phyloP scores from a whole-genome alignment of 2,329 filamentous ascomycete genomes.

The Pseudogymnoascus sp. region DNA sequence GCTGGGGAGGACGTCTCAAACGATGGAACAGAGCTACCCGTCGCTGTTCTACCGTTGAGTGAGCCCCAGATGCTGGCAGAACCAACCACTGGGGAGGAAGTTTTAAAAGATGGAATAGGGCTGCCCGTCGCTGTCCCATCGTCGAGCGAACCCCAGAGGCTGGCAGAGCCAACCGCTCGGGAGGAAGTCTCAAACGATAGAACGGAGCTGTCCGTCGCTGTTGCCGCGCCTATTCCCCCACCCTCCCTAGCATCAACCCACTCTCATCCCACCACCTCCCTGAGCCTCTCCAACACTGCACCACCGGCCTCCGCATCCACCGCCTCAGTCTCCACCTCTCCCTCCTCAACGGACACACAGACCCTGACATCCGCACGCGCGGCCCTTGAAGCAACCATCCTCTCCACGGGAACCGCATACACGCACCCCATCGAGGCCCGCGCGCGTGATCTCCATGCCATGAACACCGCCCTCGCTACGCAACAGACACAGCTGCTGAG shows the following conservation, averaged over 20 bases:
- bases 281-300: slow-evolving; percentile 5
- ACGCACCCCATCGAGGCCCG: slow-evolving; percentile 62
- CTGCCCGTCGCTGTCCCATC: neutral
- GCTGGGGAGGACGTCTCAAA: neutral
- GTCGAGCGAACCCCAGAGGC: neutral
- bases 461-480: slow-evolving; percentile 55
- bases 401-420: slow-evolving; percentile 57
- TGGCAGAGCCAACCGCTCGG: neutral
- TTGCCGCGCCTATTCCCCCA: neutral
- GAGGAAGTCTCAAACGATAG: neutral
- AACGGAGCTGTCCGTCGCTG: neutral
- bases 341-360: slow-evolving; percentile 24
- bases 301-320: slow-evolving; percentile 10
- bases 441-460: slow-evolving; percentile 61
- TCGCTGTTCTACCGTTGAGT: neutral
- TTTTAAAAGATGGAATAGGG: neutral
- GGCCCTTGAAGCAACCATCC: slow-evolving; percentile 48
- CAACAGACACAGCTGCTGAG: slow-evolving; percentile 61
- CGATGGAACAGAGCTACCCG: neutral
- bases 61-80: neutral
- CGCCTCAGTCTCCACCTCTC: slow-evolving; percentile 13
- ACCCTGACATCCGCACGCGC: slow-evolving; percentile 48
- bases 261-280: neutral
- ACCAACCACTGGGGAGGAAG: neutral
- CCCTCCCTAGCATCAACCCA: slow-evolving; percentile 10